Base-by-base conservation (phyloP, 1,284 basidiomycete species). In the Fomes fomentarius region DNA sequence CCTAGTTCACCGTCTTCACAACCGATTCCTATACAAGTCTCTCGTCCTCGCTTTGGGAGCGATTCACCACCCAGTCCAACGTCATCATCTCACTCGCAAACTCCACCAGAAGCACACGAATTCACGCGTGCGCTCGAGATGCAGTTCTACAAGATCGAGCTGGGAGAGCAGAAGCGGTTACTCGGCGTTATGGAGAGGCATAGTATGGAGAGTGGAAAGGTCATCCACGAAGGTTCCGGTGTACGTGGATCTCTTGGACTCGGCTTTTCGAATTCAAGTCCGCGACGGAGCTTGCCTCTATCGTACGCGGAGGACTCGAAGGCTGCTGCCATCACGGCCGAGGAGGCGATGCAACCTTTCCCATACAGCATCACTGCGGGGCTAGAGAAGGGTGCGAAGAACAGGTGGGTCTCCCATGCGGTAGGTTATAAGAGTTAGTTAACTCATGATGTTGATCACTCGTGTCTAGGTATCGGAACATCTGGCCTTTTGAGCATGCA, bases 401-500 rank as follows among this genome's bases (percentile, higher is more conserved):
- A 98, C 65, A 80, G 89, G 92, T 92, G 52, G 43, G 84, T 76
- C 19, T 26, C 5, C 26, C 34, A 15, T 15, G 5, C 22, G 21
- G 15, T 24, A 7, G 4, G 2, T 17, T 2, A 9, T 17, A n/a
- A n/a, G n/a, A n/a, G n/a, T n/a, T n/a, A n/a, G n/a, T n/a, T n/a
- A n/a, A n/a, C n/a, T n/a, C n/a, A n/a, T n/a, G n/a, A n/a, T n/a
- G n/a, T n/a, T n/a, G 22, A 17, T 26, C 37, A 26, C n/a, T 38
- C 35, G 34, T n/a, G 25, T 22, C 70, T 70, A 95, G 94, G 66
- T 92, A 92, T 71, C 83, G 83, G 35, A 93, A 98, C 68, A 96
- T 98, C 51, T 98, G 95, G 95, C 95, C 95, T 0, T 98, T 96
- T 66, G 95, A 97, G 66, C 93, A 95, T 68, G 87, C 91, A 14